Conservation (phyloP, 1,139 yeast species). For the Pichia sp. region DNA sequence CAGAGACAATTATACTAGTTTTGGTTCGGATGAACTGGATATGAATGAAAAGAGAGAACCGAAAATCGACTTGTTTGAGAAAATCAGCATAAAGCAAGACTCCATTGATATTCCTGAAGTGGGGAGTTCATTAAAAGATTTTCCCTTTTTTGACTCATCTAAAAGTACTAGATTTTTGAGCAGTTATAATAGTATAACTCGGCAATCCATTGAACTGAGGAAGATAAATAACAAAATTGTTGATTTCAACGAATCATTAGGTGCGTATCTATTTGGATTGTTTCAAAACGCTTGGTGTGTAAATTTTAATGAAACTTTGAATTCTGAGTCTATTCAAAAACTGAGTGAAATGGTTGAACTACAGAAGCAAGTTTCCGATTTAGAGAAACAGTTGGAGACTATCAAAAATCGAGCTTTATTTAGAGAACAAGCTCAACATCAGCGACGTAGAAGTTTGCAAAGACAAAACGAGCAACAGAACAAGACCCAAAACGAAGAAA, state of each 20-base stretch:
- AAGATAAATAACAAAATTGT: slow-evolving; percentile 43
- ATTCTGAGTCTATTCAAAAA: slow-evolving; percentile 17
- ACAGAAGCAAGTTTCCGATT: not conserved
- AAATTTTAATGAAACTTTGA: slow-evolving; percentile 42
- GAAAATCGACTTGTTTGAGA: not conserved
- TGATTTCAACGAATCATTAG: slow-evolving; percentile 55
- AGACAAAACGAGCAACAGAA: not conserved
- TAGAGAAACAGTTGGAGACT: slow-evolving; percentile 11
- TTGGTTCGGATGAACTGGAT: too few species aligned
- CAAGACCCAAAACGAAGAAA: not conserved
- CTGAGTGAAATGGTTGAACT: slow-evolving; percentile 13
- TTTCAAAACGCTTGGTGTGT: slow-evolving; percentile 62
- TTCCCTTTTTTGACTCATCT: slow-evolving; percentile 8
- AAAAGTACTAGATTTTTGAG: slow-evolving; percentile 1
- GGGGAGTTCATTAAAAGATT: slow-evolving; percentile 4
- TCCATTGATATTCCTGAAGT: slow-evolving; percentile 4
- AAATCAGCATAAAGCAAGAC: not conserved
- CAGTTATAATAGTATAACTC: slow-evolving; percentile 27
- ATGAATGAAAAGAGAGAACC: not conserved
- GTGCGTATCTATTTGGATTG: slow-evolving; percentile 53
- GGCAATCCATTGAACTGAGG: slow-evolving; percentile 38
- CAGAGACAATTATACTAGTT: too few species aligned
- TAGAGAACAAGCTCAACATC: not conserved
- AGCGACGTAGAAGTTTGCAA: not conserved
- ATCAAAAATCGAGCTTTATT: slow-evolving; percentile 10